Conservation (phyloP, 2,329 filamentous ascomycete genomes). For the Corinectria fuckeliana region DNA sequence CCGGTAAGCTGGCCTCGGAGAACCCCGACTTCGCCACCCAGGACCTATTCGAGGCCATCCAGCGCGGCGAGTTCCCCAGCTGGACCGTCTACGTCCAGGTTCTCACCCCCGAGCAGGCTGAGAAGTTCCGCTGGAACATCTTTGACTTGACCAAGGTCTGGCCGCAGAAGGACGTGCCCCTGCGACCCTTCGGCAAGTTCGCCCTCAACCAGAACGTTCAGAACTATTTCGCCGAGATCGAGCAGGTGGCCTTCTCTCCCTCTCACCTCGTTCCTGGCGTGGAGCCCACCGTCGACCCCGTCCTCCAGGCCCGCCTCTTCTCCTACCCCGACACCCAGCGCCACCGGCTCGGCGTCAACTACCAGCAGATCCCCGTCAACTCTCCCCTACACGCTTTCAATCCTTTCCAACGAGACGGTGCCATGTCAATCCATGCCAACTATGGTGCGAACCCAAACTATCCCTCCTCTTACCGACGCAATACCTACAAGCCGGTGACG, state of each 20-base stretch:
- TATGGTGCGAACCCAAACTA: slow-evolving; percentile 68
- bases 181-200: slow-evolving; percentile 70
- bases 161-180: slow-evolving; percentile 71
- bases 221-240: slow-evolving; percentile 69
- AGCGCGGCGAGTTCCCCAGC: slow-evolving; percentile 64
- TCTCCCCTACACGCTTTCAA: slow-evolving; percentile 62
- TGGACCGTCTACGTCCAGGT: slow-evolving; percentile 72
- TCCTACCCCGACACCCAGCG: slow-evolving; percentile 73
- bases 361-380: slow-evolving; percentile 70
- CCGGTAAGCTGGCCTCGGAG: slow-evolving; percentile 57
- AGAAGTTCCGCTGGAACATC: slow-evolving; percentile 70
- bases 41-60: slow-evolving; percentile 69
- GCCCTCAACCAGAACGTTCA: slow-evolving; percentile 70
- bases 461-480: slow-evolving; percentile 54
- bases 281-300: slow-evolving; percentile 66
- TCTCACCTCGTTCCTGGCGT: slow-evolving; percentile 70
- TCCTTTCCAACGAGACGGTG: slow-evolving; percentile 76
- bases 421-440: slow-evolving; percentile 72
- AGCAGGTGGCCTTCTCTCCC: slow-evolving; percentile 72
- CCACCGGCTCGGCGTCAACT: slow-evolving; percentile 69
- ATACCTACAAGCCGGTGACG: slow-evolving; percentile 52
- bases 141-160: slow-evolving; percentile 76
- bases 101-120: slow-evolving; percentile 67
- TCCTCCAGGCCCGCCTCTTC: slow-evolving; percentile 67
- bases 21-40: slow-evolving; percentile 69